These are phyloP conservation scores for Rhizopus microsporus DNA, from an alignment of 371 early-diverging fungal genomes.

Conservation along the genomic window DNA sequence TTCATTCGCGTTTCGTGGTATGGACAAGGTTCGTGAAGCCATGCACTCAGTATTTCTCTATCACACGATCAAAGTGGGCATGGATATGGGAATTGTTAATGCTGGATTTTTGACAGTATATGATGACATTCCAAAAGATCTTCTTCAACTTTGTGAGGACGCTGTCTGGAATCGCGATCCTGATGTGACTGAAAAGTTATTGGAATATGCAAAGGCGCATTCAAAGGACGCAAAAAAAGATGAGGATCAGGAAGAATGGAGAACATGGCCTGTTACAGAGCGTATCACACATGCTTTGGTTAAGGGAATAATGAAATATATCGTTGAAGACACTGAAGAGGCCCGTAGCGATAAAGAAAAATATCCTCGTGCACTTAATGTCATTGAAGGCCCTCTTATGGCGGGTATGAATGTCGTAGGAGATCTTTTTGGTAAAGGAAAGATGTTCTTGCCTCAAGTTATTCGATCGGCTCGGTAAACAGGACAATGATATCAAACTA, in stretches of 20 bases:
- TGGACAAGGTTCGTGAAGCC: conserved; percentile 87
- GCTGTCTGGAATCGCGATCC: conserved; percentile 90
- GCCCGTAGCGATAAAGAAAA: conserved; percentile 67
- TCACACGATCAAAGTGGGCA: conserved; percentile 87
- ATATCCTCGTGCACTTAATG: conserved; percentile 87
- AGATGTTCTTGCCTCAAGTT: conserved; percentile 97
- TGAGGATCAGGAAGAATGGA: conserved; percentile 87
- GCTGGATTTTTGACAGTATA: conserved; percentile 93
- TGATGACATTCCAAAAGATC: conserved; percentile 91
- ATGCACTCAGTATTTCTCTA: conserved; percentile 95
- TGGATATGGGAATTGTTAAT: conserved; percentile 98
- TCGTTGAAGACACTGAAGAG: conserved; percentile 93
- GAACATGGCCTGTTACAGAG: conserved; percentile 69
- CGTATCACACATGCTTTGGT: conserved; percentile 83
- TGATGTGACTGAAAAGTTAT: conserved; percentile 88
- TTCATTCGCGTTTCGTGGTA: conserved; percentile 95
- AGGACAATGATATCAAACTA: background rate
- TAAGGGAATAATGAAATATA: conserved; percentile 89
- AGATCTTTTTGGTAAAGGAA: conserved; percentile 89
- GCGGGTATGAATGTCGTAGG: conserved; percentile 92
- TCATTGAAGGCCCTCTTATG: conserved; percentile 96
- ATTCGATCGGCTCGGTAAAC: conserved; percentile 85
- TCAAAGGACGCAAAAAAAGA: conserved; percentile 74
- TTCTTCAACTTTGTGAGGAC: conserved; percentile 87
- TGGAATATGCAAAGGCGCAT: conserved; percentile 84